Evolutionary conservation across 2,329 filamentous ascomycete species (phyloP), one percentile per base, ranked within the genome.

Genomic region (Phyllosticta capitalensis): DNA sequence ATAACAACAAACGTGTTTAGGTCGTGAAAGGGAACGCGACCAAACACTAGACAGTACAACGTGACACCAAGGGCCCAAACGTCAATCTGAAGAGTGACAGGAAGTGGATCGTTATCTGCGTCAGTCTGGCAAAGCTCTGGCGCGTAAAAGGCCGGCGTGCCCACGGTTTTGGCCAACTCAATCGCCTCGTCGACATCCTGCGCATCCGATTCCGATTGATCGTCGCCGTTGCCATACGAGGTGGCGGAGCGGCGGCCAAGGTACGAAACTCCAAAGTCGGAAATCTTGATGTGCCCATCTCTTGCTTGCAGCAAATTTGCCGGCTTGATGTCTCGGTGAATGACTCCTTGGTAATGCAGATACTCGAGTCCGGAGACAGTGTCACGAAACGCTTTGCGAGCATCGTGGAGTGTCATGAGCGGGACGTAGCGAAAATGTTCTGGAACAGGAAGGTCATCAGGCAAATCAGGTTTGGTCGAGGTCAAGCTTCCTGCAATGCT

Each of bases 261-360:
- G 72, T 97, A 99, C 1, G 94, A 99, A 1, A 99, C 94, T 30
- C 94, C 94, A 76, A 99, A 99, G 69, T 99, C 94, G 5, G 94
- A 97, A 62, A 99, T 99, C 78, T 99, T 99, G 68, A 96, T 90
- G 14, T 87, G 85, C 66, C 92, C 86, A 64, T 91, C 87, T 66
- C 79, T 85, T 55, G 90, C 95, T 78, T 92, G 91, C 6, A 99
- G 79, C 6, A 99, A 80, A 70, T 97, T 97, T 45, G 92, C 92
- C 19, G 78, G 78, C 64, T 79, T 79, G 69, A 79, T 79, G 63
- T 79, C 77, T 51, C 77, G 74, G 62, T 79, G 77, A 14, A 79
- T 75, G 64, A 79, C 76, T n/a, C 76, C 75, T 63, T 80, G 78
- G 61, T 76, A 79, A 65, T 80, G 78, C 9, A 99, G 80, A 71